Base-by-base conservation (phyloP, 768 basidiomycete genomes). In the Tulasnella sp. region DNA sequence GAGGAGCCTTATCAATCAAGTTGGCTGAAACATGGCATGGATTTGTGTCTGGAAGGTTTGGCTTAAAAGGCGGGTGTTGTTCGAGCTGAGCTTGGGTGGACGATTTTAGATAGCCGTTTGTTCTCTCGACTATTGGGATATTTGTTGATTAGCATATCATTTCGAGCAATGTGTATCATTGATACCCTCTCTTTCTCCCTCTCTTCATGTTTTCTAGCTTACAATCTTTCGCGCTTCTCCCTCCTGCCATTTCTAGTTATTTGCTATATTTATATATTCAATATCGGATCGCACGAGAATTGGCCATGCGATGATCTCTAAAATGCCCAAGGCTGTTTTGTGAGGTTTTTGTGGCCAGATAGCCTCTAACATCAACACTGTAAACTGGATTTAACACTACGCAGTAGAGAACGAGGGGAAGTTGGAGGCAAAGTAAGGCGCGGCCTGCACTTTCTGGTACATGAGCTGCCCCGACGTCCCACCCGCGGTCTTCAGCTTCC, bases 371-470 rank as follows among this genome's bases (percentile, higher is more conserved):
- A n/a, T n/a, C n/a, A n/a, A n/a, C n/a, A 22, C 53, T 22, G 27
- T n/a, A 25, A 19, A 21, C 0, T 34, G 15, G 0, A 22, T 22
- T 9, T 2, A 38, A 8, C 17, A 48, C 30, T 45, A 49, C 0
- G 43, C 25, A 11, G 45, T 31, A 31, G 57, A 44, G 49, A 59
- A 59, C 21, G 45, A 49, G 22, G 38, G 59, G 59, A 60, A 60
- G 42, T 53, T 60, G 41, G 59, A 52, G 11, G 51, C 51, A 30
- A 60, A 60, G 24, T 43, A 44, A 11, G 59, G 59, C 3, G 38
- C 25, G 9, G 50, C 38, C 2, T 38, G 44, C 25, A 60, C 24
- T 29, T 44, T 42, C 41, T 53, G 54, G n/a, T 53, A 43, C 17
- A 60, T 38, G 22, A 53, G 50, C 29, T 17, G 24, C 19, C 27